Percentiles rank a stretch among this genome's conserved stretches.
Conservation (phyloP, 495 filamentous ascomycete species). For the Penicillium paradoxum region DNA sequence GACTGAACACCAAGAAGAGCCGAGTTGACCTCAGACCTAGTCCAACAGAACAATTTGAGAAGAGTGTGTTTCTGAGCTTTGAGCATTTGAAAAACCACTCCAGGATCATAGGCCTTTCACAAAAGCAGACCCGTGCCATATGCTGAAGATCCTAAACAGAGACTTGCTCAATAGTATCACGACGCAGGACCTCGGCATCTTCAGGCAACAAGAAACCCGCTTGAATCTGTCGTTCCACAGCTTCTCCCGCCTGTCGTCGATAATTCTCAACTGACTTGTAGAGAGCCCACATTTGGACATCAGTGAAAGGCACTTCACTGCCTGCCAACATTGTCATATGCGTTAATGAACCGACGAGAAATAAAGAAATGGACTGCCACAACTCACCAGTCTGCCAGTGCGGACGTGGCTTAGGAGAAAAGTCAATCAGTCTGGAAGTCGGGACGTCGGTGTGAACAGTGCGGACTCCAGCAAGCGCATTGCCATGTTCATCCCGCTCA, state of each 20-base stretch:
- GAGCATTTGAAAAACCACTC: too few relatives aligned
- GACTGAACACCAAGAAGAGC: not conserved
- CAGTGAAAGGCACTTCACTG: not conserved
- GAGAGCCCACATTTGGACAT: not conserved
- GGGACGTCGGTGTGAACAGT: slow-evolving; percentile 13
- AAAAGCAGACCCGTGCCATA: not conserved
- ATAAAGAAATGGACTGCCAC: not conserved
- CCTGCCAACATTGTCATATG: not conserved
- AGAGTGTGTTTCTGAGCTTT: too few relatives aligned
- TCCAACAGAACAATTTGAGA: not conserved
- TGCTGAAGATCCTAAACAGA: not conserved
- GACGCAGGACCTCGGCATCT: slow-evolving; percentile 7
- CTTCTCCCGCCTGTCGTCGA: not conserved
- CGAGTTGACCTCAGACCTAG: not conserved
- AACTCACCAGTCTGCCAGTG: slow-evolving; percentile 11
- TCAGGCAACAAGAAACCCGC: slow-evolving; percentile 5
- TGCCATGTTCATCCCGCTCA: slow-evolving; percentile 3
- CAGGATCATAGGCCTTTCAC: too few relatives aligned
- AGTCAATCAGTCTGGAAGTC: not conserved
- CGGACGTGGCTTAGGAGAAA: not conserved
- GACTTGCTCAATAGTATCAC: slow-evolving; percentile 8
- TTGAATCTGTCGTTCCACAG: slow-evolving; percentile 1
- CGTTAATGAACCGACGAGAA: too few relatives aligned
- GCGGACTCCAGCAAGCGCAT: slow-evolving; percentile 5
- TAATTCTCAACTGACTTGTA: not conserved